Base-by-base conservation (phyloP, 371 early-diverging fungal genomes). In the Rhizopus delemar region DNA sequence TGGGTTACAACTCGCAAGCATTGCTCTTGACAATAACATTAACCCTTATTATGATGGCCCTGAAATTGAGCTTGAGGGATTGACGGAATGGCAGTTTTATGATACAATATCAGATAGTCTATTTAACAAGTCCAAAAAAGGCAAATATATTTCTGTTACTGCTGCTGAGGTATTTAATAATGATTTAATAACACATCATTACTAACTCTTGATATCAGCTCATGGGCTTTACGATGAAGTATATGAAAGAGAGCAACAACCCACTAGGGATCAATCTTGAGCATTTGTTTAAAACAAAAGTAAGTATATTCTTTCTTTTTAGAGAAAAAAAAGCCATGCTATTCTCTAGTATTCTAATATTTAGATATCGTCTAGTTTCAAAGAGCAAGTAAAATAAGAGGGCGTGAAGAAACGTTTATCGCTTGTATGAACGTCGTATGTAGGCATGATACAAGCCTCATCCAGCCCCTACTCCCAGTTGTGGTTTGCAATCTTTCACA, bases 1-100 rank as follows among this genome's bases (percentile, higher is more conserved):
- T 8, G 86, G 85, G 1, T 60, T 88, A 7, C 84, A 84, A 46
- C 61, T 86, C 34, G 57, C 70, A 7, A 83, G 83, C 5, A 71
- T 81, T 35, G 72, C 83, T 1, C 56, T 84, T 35, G 78, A 77
- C 0, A 80, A 88, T 43, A 71, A 73, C 9, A 67, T 76, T 22
- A 65, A 78, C 33, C 80, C 80, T 0, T 86, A 75, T 46, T 73
- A 76, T 46, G 48, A 57, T 11, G 74, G 74, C 1, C 68, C 75
- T 8, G 78, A 73, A 43, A 57, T 69, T 33, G 71, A 76, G 45
- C 53, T 78, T 0, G 63, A 74, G 5, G 80, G 72, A 0, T 32
- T 85, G 36, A 54, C 69, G 1, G 86, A 88, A 16, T 33, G 35
- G 3, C 57, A 63, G 12, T 83, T 82, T 46, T 84, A 73, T 56